Percentiles rank a stretch among this genome's conserved stretches.
These are phyloP conservation scores for Starmerella vitae DNA, from an alignment of 805 yeast genomes.

Conservation along the genomic window DNA sequence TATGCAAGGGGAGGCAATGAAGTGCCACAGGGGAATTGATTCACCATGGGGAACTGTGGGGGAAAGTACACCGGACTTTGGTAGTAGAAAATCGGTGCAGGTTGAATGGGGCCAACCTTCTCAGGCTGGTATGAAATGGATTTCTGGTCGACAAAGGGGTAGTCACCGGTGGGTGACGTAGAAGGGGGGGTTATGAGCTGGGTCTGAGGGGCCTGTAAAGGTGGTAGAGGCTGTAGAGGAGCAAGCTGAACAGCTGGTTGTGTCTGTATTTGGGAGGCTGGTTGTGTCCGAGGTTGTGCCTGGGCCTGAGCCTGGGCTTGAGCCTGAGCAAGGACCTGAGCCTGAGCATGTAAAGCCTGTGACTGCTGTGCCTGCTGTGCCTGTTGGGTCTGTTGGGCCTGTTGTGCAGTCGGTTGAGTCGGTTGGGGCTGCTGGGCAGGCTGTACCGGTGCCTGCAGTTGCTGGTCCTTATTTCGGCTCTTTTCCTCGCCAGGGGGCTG, in stretches of 20 bases:
- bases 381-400: not conserved
- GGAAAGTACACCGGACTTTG: not conserved
- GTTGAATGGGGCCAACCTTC: not conserved
- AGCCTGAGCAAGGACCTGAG: no score
- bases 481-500: not conserved
- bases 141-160: not conserved
- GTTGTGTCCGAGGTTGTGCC: no score
- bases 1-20: not conserved
- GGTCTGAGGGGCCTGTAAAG: no score
- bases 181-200: not conserved
- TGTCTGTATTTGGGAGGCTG: no score
- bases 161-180: not conserved
- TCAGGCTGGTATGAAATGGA: not conserved
- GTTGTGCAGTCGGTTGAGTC: conserved; percentile 4
- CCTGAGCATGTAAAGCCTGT: no score
- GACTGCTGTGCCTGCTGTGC: no score
- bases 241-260: no score
- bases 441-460: conserved; percentile 5
- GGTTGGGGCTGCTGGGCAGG: conserved; percentile 5
- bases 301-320: no score
- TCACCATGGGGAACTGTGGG: not conserved
- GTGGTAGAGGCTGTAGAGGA: no score
- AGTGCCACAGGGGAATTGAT: not conserved
- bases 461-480: not conserved
- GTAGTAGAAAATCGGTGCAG: not conserved